Evolutionary conservation across 345 rosid species (phyloP), one percentile per base, ranked within the genome.

Genomic region (Physaria fendleri): DNA sequence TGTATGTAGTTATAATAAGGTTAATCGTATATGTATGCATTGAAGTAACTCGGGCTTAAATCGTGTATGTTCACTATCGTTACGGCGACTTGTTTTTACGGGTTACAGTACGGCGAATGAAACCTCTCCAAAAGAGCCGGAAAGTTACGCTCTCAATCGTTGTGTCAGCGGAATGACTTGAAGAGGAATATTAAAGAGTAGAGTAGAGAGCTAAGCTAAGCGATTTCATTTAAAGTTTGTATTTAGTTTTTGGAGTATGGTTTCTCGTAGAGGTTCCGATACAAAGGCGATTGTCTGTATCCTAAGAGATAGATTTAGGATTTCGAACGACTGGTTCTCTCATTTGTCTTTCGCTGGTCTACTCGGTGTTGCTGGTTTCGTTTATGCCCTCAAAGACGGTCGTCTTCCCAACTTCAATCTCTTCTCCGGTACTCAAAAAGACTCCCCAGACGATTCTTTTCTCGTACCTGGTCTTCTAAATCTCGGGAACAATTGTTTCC

Each of bases 401-500:
- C 74, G 75, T 58, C 34, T 75, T 18, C 63, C n/a, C n/a, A n/a
- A n/a, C n/a, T n/a, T 74, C 0, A 66, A 62, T 11, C 55, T 78
- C 77, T 70, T 79, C 8, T 12, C 76, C 21, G 23, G 37, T 43
- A 62, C 27, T 53, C 64, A 57, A 29, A 25, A 59, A 32, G 35
- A 32, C 18, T 30, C 17, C 15, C 33, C 29, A 12, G 75, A 78
- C 25, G 67, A 77, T 59, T n/a, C 34, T 8, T 41, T 45, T 53
- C 59, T 79, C 14, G 83, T 86, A 1, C 96, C 96, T 27, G 98
- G 96, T 11, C 69, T 88, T 66, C 83, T 74, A 59, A 92, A 92
- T 76, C 85, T 77, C 16, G 96, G 93, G 3, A 88, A 82, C 54
- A 88, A 85, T 54, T 88, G 96, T 73, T 92, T 88, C 68, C 74